Percentiles rank a stretch among this genome's conserved stretches.
These are phyloP conservation scores for Termitomyces sp. DNA, from an alignment of 768 basidiomycete species.

Conservation along the genomic window DNA sequence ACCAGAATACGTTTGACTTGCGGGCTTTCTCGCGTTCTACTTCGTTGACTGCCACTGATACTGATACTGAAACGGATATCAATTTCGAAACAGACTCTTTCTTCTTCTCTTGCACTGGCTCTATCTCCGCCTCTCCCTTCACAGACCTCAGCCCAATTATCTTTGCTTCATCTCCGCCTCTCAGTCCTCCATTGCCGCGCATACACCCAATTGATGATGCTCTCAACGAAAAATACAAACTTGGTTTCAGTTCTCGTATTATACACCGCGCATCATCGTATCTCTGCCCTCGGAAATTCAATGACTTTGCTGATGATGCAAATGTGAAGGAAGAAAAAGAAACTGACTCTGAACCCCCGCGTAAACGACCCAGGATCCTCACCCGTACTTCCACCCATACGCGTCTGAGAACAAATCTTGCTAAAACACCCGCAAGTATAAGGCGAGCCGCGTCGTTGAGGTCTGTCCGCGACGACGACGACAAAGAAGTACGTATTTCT, in stretches of 20 bases:
- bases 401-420: neutral
- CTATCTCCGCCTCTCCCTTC: neutral
- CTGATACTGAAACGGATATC: neutral
- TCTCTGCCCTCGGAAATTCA: neutral
- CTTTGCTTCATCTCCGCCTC: neutral
- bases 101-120: neutral
- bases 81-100: neutral
- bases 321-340: neutral
- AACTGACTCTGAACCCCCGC: neutral
- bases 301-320: neutral
- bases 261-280: conserved; percentile 5
- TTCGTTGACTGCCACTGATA: neutral
- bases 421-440: neutral
- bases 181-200: neutral
- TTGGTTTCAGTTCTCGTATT: neutral
- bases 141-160: neutral
- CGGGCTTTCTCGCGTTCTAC: neutral
- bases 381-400: neutral
- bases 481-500: neutral
- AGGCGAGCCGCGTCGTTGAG: neutral
- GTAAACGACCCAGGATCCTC: neutral
- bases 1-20: neutral
- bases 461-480: neutral
- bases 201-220: neutral
- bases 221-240: neutral